Evolutionary conservation across 169 alveolate genomes (phyloP).

Genomic region (Besnoitia besnoiti): DNA sequence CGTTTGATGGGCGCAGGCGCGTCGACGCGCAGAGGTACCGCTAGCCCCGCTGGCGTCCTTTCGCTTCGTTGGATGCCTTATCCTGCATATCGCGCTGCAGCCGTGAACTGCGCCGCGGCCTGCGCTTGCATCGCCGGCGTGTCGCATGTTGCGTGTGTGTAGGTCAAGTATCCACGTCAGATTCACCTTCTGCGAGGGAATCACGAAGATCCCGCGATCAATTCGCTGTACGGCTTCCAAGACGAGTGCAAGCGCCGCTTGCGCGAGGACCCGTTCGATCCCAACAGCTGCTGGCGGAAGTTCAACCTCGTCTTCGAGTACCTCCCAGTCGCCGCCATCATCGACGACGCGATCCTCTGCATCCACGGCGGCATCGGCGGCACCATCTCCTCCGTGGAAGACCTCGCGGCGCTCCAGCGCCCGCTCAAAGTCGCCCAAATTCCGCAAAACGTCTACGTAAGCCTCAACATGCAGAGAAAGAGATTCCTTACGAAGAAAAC

Average conservation of each 20-base stretch:
- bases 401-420: slow-evolving; percentile 90
- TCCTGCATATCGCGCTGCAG: no score
- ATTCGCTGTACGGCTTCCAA: slow-evolving; percentile 97
- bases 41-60: no score
- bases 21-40: no score
- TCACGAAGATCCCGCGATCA: slow-evolving; percentile 95
- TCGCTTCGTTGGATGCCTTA: no score
- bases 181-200: slow-evolving; percentile 96
- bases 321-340: slow-evolving; percentile 98
- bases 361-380: slow-evolving; percentile 99
- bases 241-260: slow-evolving; percentile 98
- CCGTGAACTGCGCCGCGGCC: no score
- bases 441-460: slow-evolving; percentile 44
- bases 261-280: slow-evolving; percentile 94
- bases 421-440: slow-evolving; percentile 96
- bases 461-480: background rate
- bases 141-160: background rate
- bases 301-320: slow-evolving; percentile 96
- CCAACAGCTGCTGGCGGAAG: slow-evolving; percentile 93
- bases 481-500: background rate
- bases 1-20: no score
- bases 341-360: slow-evolving; percentile 97
- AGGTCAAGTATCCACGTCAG: slow-evolving; percentile 90
- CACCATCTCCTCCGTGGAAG: slow-evolving; percentile 86
- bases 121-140: no score